Base-by-base conservation (phyloP, 1,284 basidiomycete genomes). In the Vanrija sp. region DNA sequence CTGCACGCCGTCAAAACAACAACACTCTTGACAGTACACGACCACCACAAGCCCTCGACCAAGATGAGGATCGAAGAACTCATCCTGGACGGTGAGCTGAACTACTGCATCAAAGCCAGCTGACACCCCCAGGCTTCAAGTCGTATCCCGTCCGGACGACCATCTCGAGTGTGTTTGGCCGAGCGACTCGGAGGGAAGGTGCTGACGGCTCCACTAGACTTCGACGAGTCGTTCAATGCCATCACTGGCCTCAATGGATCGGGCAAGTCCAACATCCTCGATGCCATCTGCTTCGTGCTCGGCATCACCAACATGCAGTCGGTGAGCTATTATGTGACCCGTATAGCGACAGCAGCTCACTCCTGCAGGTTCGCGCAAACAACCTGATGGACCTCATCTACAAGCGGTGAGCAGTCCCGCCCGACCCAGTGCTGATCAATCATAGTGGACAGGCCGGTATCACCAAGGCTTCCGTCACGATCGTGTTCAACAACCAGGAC, bases 401-500 rank as follows among this genome's bases (percentile, higher is more conserved):
- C 62, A 76, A 76, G 55, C 61, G 75, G 72, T 71, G 27, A 12
- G 69, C 47, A 19, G 31, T 18, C 12, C 20, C 24, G 18, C 0
- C 19, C 7, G 39, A 20, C 22, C 12, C 9, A 4, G 37, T 37
- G 27, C 62, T 60, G 48, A 61, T 31, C 9, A 8, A 4, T 20
- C 12, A 89, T 75, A 90, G 95, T 43, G 96, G 96, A 3, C 94
- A 98, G 73, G 95, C 96, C 10, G 96, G 96, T 18, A 82, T 98
- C 56, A 94, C 91, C 4, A 96, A 96, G 78, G 96, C 96, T 0
- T 95, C 91, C 57, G 96, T 99, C 3, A 98, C 96, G 15, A 93
- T 98, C 67, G 94, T 98, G 1, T 99, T 99, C 73, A 92, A 98
- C 81, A 99, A 99, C 73, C 89, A 90, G n/a, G 93, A 98, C 73